Conservation (phyloP, 768 basidiomycete species). For the Leccinum boreale region DNA sequence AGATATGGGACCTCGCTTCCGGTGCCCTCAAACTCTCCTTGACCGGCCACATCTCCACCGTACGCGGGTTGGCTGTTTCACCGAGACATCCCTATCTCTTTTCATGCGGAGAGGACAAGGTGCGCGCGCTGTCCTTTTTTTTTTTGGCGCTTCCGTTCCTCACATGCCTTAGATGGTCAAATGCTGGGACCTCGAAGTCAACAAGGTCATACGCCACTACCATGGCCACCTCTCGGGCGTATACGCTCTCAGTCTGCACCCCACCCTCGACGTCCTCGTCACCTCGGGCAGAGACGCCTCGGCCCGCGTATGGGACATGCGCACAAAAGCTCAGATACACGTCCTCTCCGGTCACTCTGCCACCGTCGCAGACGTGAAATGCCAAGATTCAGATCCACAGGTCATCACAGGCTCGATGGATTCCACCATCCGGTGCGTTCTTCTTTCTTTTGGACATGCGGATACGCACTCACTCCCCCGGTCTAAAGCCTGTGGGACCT, state of each 20-base stretch:
- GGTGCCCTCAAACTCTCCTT: slow-evolving; percentile 97
- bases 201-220: slow-evolving; percentile 98
- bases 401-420: slow-evolving; percentile 99
- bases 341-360: slow-evolving; percentile 91
- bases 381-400: slow-evolving; percentile 96
- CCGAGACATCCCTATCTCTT: slow-evolving; percentile 95
- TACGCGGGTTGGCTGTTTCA: slow-evolving; percentile 91
- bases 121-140: slow-evolving; percentile 29
- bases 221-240: slow-evolving; percentile 98
- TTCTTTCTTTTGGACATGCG: not conserved
- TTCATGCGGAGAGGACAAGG: slow-evolving; percentile 98
- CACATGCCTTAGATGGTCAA: slow-evolving; percentile 82
- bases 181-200: slow-evolving; percentile 98
- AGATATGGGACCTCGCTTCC: slow-evolving; percentile 97
- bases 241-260: slow-evolving; percentile 90
- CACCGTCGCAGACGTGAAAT: slow-evolving; percentile 94
- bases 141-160: not conserved
- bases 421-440: slow-evolving; percentile 78
- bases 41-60: slow-evolving; percentile 97
- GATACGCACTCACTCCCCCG: not conserved
- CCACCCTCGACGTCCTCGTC: slow-evolving; percentile 90
- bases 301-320: slow-evolving; percentile 99
- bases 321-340: slow-evolving; percentile 94
- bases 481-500: slow-evolving; percentile 84
- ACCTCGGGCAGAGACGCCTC: slow-evolving; percentile 96